Evolutionary conservation across 805 yeast species (phyloP), one percentile per base, ranked within the genome.

Genomic region (Lachancea fermentati): DNA sequence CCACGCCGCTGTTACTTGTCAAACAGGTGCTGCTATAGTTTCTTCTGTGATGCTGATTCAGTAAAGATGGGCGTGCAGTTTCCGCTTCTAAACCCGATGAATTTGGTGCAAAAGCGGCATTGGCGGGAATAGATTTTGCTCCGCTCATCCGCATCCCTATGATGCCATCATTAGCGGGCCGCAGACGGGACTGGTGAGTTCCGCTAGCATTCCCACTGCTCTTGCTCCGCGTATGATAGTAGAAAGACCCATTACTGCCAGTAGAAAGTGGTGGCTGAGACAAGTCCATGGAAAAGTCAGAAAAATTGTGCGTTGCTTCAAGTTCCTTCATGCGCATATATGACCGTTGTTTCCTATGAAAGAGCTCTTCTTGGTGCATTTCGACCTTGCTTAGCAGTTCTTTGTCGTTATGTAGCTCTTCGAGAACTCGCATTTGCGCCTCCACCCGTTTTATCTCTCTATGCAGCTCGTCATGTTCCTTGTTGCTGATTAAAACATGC

Each of bases 401-500:
- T 9, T 56, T 51, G 41, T 66, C 68, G 22, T 57, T 55, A 42
- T 67, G 69, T 24, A 68, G 40, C 17, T 69, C 70, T 38, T 77
- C 64, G 44, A 80, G 50, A 2, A 76, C 66, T 8, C 72, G 62
- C 68, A 80, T 62, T 47, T 78, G 79, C 1, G 80, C 68, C 52
- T 78, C 79, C 25, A 79, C 75, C 47, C 75, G 75, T 11, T 71
- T 68, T 1, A 78, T 66, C 48, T 79, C 85, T 30, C 69, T 68
- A 39, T 75, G 72, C 1, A 78, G 66, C 15, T 70, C 55, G 29
- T 67, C 62, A 33, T 72, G 54, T 54, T 81, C 85, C 42, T 73
- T 69, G 57, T 79, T 81, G 40, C 76, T 79, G 36, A 80, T 58
- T 19, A 81, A 51, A 9, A 79, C 76, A 48, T 79, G 85, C 33